Base-by-base conservation (phyloP, 371 early-diverging fungal species). In the Syncephalis plumigaleata region DNA sequence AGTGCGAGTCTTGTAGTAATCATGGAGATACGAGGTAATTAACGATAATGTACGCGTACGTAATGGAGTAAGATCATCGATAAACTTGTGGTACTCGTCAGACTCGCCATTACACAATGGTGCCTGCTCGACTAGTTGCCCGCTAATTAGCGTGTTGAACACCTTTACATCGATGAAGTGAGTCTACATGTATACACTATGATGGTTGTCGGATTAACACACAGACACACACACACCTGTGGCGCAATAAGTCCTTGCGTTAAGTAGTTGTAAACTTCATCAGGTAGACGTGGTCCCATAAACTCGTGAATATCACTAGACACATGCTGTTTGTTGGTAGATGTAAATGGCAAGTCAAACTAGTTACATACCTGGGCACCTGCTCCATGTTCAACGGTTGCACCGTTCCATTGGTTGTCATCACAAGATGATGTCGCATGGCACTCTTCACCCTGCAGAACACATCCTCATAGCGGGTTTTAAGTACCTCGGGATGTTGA, bases 41-140 rank as follows among this genome's bases (percentile, higher is more conserved):
- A 76, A 49, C 3, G 70, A 65, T 25, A 79, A 53, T 1, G 77
- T 77, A 51, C 70, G 75, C 4, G 75, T 70, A 42, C 74, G 70
- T 22, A 82, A 64, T 43, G 55, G 52, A 44, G 78, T 56, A 42
- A 78, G 58, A 31, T 68, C 67, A 1, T 66, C 59, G 39, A 86
- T 55, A 36, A 85, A 75, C 9, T 65, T 59, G 51, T 65, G 77
- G 57, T 85, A 87, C 66, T 88, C 86, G 23, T 52, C 48, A 1
- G 81, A 75, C 57, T 87, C 86, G 15, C 87, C 87, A 52, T 81
- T 81, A 57, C 85, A 81, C 11, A 84, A 55, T 1, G 88, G 88
- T 31, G 83, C 67, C 22, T 65, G 74, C 54, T 85, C 87, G 20
- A 74, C 68, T 48, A 79, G 57, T 13, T 72, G 65, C 8, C 85